Conservation (phyloP, 2,329 filamentous ascomycete species). For the Alternaria rosae region DNA sequence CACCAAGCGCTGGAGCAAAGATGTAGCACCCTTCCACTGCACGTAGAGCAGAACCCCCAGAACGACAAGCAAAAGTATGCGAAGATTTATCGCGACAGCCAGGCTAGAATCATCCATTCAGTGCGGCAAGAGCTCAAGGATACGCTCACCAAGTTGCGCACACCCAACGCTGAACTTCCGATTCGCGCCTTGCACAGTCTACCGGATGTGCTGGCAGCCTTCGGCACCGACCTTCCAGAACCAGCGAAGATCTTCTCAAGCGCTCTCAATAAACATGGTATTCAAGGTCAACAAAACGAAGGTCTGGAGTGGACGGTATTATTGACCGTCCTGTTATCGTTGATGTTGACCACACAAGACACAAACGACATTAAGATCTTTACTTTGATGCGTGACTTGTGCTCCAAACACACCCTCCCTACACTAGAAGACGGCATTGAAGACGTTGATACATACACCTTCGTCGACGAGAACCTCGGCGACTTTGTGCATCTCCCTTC, state of each 20-base stretch:
- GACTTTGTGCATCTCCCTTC: slow-evolving; percentile 23
- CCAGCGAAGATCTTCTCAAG: slow-evolving; percentile 16
- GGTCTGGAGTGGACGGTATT: slow-evolving; percentile 33
- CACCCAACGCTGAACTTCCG: slow-evolving; percentile 4
- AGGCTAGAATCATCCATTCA: slow-evolving; percentile 42
- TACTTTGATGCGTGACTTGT: slow-evolving; percentile 17
- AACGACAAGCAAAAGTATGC: slow-evolving; percentile 53
- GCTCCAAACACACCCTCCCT: slow-evolving; percentile 23
- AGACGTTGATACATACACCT: slow-evolving; percentile 31
- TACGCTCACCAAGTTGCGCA: slow-evolving; percentile 15
- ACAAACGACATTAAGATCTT: not conserved
- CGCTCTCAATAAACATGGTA: slow-evolving; percentile 18
- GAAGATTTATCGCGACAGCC: slow-evolving; percentile 53
- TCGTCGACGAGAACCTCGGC: slow-evolving; percentile 30
- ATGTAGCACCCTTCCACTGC: slow-evolving; percentile 27
- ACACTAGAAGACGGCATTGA: slow-evolving; percentile 34
- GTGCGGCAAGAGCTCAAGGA: slow-evolving; percentile 32
- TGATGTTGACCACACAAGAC: slow-evolving; percentile 19
- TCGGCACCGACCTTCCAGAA: slow-evolving; percentile 20
- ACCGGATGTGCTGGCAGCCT: slow-evolving; percentile 16
- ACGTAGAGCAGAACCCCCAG: not conserved
- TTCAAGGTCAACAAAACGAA: slow-evolving; percentile 16
- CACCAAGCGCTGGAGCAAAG: slow-evolving; percentile 35
- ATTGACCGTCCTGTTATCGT: slow-evolving; percentile 24
- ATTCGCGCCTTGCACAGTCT: slow-evolving; percentile 22